A percentile compares a stretch with the other conserved stretches of the same genome.
Conservation (phyloP, 2,329 filamentous ascomycete species). For the Aureobasidium subglaciale region DNA sequence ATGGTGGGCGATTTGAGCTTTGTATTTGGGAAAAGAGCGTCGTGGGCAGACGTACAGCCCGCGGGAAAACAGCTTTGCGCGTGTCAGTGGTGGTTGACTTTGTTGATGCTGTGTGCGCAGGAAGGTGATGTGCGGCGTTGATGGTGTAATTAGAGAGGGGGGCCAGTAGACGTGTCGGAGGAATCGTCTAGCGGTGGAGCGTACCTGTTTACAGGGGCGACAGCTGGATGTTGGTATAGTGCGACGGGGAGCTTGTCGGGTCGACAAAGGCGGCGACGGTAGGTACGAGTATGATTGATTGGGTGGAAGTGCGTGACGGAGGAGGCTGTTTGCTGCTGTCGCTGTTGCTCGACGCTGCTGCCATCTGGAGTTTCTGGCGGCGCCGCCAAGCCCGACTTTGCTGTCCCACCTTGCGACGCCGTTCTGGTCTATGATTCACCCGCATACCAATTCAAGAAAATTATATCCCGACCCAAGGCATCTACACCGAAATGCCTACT, state of each 20-base stretch:
- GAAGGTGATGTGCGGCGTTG: slow-evolving; percentile 16
- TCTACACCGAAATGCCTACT: slow-evolving; percentile 69
- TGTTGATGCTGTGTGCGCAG: neutral
- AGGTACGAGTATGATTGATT: neutral
- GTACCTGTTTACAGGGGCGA: slow-evolving; percentile 4
- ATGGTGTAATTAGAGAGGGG: slow-evolving; percentile 13
- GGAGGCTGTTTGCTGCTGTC: slow-evolving; percentile 3
- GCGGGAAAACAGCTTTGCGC: neutral
- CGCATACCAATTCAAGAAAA: neutral
- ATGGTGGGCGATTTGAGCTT: slow-evolving; percentile 45
- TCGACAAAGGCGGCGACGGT: neutral
- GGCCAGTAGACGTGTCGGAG: slow-evolving; percentile 9
- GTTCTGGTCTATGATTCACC: neutral
- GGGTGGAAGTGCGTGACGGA: neutral
- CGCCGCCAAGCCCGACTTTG: neutral
- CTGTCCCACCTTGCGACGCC: neutral
- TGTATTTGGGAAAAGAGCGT: slow-evolving; percentile 14
- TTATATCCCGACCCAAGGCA: neutral
- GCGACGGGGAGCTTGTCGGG: neutral
- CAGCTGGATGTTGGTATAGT: neutral
- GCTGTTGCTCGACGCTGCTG: neutral
- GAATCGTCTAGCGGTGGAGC: neutral
- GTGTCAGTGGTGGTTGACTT: neutral
- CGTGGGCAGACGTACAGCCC: slow-evolving; percentile 11
- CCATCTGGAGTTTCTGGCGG: neutral